Base-by-base conservation (phyloP, 1,139 yeast species). In the Magnusiomyces magnusii region DNA sequence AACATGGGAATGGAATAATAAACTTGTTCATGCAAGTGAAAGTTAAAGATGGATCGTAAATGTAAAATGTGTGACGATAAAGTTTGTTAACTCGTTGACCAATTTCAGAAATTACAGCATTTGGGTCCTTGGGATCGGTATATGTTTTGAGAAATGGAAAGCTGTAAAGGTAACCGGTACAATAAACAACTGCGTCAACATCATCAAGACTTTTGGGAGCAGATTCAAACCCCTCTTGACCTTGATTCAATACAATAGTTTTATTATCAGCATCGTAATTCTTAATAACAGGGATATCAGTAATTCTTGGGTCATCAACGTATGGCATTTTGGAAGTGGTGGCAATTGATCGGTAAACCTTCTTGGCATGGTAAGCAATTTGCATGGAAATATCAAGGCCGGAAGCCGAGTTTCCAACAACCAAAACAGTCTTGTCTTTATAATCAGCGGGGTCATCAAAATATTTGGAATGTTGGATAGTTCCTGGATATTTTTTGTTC, bases 321-420 rank as follows among this genome's bases (percentile, higher is more conserved):
- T 71, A 57, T 13, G 62, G 60, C 58, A 55, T 55, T 17, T 31
- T n/a, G 5, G 58, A 53, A 9, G 53, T 53, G 7, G 58, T 23
- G 9, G 81, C 67, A 51, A 74, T 74, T 61, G 84, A 81, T 64
- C 80, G 77, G 68, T 78, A 79, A 19, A 82, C 74, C 53, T 72
- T 67, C 2, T 71, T 64, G 44, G 81, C 76, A 1, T 68, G 68
- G 2, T 75, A 72, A 1, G 78, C 76, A 42, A 81, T 62, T 67
- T 84, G 87, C 60, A 75, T 76, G 0, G 84, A 78, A 57, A 84
- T 75, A 65, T 85, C 90, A 10, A 78, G 74, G 1, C 86, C 88
- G 3, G 86, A 81, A 15, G 86, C 83, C 0, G 85, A 81, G 64
- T 81, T 81, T 0, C 89, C 90, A 2, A 85, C 78, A 15, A 85